Percentiles rank a stretch among this genome's conserved stretches.
phyloP scores from a whole-genome alignment of 148 eudicot species.

The Silene latifolia region DNA sequence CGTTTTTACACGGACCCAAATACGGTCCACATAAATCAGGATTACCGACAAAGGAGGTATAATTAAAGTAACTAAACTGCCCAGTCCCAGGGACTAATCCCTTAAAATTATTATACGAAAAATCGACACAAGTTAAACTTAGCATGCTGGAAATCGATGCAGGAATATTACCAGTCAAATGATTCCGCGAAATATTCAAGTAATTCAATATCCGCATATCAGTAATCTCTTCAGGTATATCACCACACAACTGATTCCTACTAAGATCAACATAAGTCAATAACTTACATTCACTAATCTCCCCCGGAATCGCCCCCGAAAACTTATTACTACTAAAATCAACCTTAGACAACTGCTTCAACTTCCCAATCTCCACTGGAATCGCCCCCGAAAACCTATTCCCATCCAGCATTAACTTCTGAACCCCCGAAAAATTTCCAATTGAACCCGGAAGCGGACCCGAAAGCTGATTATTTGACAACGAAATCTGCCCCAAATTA shows the following conservation, averaged over 20 bases:
- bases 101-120: slow-evolving; percentile 79
- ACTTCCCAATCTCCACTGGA: slow-evolving; percentile 64
- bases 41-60: slow-evolving; percentile 76
- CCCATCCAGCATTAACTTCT: slow-evolving; percentile 78
- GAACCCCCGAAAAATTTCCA: slow-evolving; percentile 67
- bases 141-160: slow-evolving; percentile 67
- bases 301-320: slow-evolving; percentile 53
- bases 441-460: slow-evolving; percentile 69
- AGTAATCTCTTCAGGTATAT: slow-evolving; percentile 71
- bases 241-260: slow-evolving; percentile 65
- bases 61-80: slow-evolving; percentile 84
- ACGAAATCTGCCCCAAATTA: slow-evolving; percentile 65
- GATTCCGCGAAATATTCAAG: slow-evolving; percentile 74
- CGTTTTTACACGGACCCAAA: slow-evolving; percentile 79
- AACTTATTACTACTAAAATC: slow-evolving; percentile 76
- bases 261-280: slow-evolving; percentile 82
- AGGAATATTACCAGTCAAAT: slow-evolving; percentile 69
- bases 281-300: slow-evolving; percentile 64
- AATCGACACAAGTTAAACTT: slow-evolving; percentile 88
- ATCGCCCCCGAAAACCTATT: slow-evolving; percentile 63
- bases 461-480: slow-evolving; percentile 70
- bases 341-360: slow-evolving; percentile 85
- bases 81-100: slow-evolving; percentile 89
- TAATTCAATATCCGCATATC: slow-evolving; percentile 75
- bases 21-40: slow-evolving; percentile 85